Evolutionary conservation across 768 basidiomycete species (phyloP).

Genomic region (Pleurotus citrinopileatus): DNA sequence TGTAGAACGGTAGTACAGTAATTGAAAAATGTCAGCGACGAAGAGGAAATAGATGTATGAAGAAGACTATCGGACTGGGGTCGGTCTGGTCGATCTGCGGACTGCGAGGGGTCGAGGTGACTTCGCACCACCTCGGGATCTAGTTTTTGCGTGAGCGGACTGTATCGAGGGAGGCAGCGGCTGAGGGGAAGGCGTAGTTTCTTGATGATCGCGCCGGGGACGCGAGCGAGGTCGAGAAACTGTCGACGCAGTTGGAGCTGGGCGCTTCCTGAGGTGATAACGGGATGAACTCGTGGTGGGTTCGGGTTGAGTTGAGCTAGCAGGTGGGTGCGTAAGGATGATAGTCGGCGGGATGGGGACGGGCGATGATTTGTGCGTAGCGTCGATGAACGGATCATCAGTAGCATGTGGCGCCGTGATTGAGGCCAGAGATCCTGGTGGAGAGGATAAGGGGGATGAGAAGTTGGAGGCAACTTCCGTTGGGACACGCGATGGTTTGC

Average conservation of each 20-base stretch:
- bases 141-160: conserved; percentile 21
- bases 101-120: conserved; percentile 17
- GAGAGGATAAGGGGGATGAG: conserved; percentile 17
- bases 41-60: neutral
- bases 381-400: conserved; percentile 1
- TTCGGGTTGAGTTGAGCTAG: neutral
- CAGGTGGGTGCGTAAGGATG: conserved; percentile 14
- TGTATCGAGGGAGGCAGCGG: conserved; percentile 18
- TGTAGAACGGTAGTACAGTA: neutral
- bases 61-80: conserved; percentile 1
- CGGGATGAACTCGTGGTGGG: conserved; percentile 19
- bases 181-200: conserved; percentile 9
- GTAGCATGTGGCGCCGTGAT: conserved; percentile 5
- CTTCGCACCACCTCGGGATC: conserved; percentile 12
- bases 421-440: conserved; percentile 11
- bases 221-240: conserved; percentile 17
- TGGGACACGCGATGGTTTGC: neutral
- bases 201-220: conserved; percentile 12
- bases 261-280: conserved; percentile 33
- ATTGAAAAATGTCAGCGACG: neutral
- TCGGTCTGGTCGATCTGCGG: conserved; percentile 13
- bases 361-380: neutral
- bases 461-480: conserved; percentile 10
- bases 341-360: conserved; percentile 10
- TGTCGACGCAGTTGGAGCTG: conserved; percentile 19